phyloP scores from a whole-genome alignment of 768 basidiomycete species.

The Leccinellum luteum region DNA sequence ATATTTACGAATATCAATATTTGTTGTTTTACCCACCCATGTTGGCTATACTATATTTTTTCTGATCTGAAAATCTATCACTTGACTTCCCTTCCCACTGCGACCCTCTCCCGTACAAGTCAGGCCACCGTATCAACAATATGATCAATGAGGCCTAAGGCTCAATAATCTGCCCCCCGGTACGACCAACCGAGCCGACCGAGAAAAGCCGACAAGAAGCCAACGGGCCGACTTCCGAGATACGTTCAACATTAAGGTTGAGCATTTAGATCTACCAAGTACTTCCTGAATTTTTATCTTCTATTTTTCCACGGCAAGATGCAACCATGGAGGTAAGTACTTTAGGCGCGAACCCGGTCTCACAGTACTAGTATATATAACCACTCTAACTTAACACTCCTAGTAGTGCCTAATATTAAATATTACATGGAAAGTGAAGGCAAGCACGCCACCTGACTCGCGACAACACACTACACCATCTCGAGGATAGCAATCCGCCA shows the following conservation, averaged over 20 bases:
- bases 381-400: neutral
- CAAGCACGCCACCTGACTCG: neutral
- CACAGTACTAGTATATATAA: neutral
- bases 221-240: too few relatives aligned
- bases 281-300: neutral
- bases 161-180: neutral
- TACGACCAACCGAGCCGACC: neutral
- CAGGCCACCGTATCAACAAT: too few relatives aligned
- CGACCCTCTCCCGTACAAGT: too few relatives aligned
- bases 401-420: neutral
- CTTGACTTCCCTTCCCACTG: too few relatives aligned
- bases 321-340: neutral
- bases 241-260: neutral
- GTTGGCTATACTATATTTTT: too few relatives aligned
- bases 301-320: neutral
- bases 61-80: too few relatives aligned
- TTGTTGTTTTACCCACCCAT: too few relatives aligned
- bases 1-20: too few relatives aligned
- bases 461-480: constrained; percentile 19
- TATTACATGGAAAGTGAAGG: neutral
- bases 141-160: neutral
- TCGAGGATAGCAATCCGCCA: constrained; percentile 25
- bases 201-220: neutral
- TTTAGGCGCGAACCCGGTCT: neutral
- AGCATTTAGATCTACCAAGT: neutral